Evolutionary conservation across 176 grass and related monocot genomes (phyloP).

Genomic region (Zea luxurians): DNA sequence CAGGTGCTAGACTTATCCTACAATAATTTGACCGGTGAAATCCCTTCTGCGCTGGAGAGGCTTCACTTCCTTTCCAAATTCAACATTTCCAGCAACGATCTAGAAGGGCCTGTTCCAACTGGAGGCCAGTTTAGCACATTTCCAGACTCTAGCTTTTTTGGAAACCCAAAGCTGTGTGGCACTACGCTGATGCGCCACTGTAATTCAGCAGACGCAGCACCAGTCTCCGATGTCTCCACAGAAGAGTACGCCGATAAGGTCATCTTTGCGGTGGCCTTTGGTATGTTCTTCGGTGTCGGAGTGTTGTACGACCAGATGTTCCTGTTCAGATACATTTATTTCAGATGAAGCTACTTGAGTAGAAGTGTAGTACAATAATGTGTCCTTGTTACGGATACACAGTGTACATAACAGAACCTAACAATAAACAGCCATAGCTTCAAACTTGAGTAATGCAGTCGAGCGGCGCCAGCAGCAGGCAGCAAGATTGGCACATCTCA

Average conservation of each 20-base stretch:
- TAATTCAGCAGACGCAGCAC: neutral
- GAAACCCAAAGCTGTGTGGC: constrained; percentile 37
- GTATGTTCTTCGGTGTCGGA: constrained; percentile 30
- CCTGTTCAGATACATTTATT: constrained; percentile 22
- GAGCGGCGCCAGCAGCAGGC: neutral
- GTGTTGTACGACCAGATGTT: constrained; percentile 34
- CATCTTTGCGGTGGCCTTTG: constrained; percentile 21
- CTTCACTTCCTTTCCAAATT: constrained; percentile 46
- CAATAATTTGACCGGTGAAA: constrained; percentile 39
- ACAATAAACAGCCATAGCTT: neutral
- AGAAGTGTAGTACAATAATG: neutral
- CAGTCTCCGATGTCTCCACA: neutral
- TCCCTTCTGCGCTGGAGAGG: constrained; percentile 12
- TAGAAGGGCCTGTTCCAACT: constrained; percentile 45
- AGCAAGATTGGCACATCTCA: neutral
- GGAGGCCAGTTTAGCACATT: constrained; percentile 45
- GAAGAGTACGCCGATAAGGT: constrained; percentile 12
- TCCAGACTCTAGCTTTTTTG: constrained; percentile 34
- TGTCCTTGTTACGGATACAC: neutral
- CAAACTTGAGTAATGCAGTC: neutral
- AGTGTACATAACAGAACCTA: neutral
- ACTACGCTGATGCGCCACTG: constrained; percentile 12
- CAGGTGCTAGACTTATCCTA: constrained; percentile 34
- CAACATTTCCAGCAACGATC: constrained; percentile 43
- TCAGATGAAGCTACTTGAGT: neutral